phyloP scores from a whole-genome alignment of 2,329 filamentous ascomycete species.

The Didymella glomerata region DNA sequence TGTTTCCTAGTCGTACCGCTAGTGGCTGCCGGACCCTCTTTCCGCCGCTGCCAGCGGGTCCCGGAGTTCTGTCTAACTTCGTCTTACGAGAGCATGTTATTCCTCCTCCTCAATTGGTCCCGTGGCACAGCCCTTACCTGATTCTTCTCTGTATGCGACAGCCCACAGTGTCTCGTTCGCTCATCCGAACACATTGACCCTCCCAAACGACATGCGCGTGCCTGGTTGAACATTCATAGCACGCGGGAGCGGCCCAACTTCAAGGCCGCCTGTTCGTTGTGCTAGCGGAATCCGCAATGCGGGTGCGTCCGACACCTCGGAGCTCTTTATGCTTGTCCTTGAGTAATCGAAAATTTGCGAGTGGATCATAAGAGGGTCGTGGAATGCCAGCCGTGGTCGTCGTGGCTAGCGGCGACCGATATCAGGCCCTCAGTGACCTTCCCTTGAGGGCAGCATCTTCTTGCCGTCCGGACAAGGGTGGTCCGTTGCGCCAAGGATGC shows the following conservation, averaged over 20 bases:
- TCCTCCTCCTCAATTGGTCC: conserved; percentile 1
- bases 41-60: conserved; percentile 8
- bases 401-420: neutral
- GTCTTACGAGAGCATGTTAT: neutral
- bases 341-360: conserved; percentile 9
- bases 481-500: conserved; percentile 6
- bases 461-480: neutral
- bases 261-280: conserved; percentile 1
- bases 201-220: neutral
- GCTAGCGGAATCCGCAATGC: neutral
- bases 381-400: neutral
- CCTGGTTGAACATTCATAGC: neutral
- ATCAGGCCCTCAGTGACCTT: neutral
- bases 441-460: neutral
- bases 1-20: conserved; percentile 10
- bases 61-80: conserved; percentile 1
- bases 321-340: neutral
- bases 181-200: neutral
- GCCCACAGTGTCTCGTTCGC: neutral
- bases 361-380: conserved; percentile 8
- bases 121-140: neutral
- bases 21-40: conserved; percentile 8
- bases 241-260: conserved; percentile 4
- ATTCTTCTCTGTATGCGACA: neutral
- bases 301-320: conserved; percentile 4